Percentiles rank a stretch among this genome's conserved stretches.
Evolutionary conservation across 768 basidiomycete species (phyloP).

Genomic region (Serendipita vermifera): DNA sequence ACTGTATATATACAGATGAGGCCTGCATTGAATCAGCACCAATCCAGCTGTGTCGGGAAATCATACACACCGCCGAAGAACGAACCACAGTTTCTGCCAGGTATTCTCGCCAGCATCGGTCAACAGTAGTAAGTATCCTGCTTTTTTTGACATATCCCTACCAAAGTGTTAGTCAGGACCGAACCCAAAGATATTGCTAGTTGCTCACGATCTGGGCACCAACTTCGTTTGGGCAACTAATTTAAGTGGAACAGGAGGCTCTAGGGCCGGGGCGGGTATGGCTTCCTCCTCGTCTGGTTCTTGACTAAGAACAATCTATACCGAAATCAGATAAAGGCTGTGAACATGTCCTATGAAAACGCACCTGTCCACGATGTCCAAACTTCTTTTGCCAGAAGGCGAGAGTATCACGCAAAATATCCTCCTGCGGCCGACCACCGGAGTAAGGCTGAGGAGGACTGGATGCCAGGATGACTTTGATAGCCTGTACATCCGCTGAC

Average conservation of each 20-base stretch:
- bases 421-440: constrained; percentile 50
- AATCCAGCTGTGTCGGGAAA: not conserved
- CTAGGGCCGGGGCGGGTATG: constrained; percentile 24
- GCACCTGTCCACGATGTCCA: constrained; percentile 62
- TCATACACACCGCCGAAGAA: constrained; percentile 55
- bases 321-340: constrained; percentile 15
- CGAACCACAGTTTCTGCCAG: constrained; percentile 82
- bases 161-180: not conserved
- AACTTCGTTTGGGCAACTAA: constrained; percentile 61
- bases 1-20: constrained; percentile 80
- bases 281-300: constrained; percentile 49
- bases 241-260: constrained; percentile 43
- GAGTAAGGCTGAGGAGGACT: constrained; percentile 34
- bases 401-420: constrained; percentile 49
- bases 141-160: constrained; percentile 75
- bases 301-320: constrained; percentile 66
- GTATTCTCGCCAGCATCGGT: constrained; percentile 62
- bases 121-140: constrained; percentile 68
- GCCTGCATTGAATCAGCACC: constrained; percentile 36
- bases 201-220: constrained; percentile 51
- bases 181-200: constrained; percentile 8
- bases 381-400: constrained; percentile 75
- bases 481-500: constrained; percentile 82
- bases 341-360: constrained; percentile 17
- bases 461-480: constrained; percentile 56